Base-by-base conservation (phyloP, 805 yeast species). In the Saccharomycopsis sp. region DNA sequence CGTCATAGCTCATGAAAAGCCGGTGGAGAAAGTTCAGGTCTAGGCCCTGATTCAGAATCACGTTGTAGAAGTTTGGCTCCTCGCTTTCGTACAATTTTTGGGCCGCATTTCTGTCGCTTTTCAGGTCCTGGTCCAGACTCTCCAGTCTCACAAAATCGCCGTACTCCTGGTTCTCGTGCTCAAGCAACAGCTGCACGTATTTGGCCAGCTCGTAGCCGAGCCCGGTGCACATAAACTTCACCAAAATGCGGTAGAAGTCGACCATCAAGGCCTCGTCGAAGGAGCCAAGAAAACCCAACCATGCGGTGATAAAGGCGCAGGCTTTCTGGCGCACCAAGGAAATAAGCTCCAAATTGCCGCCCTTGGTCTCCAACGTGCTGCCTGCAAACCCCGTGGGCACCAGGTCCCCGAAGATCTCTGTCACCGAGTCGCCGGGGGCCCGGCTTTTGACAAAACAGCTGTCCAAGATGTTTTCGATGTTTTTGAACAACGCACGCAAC, bases 271-370 rank as follows among this genome's bases (percentile, higher is more conserved):
- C 40, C 20, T 34, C 20, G 20, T 54, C 44, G 34, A 57, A 51
- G 12, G 51, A 54, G 12, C 14, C 14, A 12, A 59, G 44, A 21
- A 59, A 56, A 29, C 34, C 54, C 23, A 59, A 51, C 59, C 59
- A 59, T 8, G 53, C 41, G 20, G 34, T 50, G 29, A 59, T 56
- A 41, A 56, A 59, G 15, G 34, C 18, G 12, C 41, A 34, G 2
- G 48, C 44, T 46, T 51, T 59, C 44, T 56, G 62, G 16, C 47
- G 50, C 14, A 59, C 40, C 23, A 59, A 54, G 8, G 41, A 40
- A 53, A 41, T 52, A 21, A 54, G 37, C 15, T 53, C 53, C 20
- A 41, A 21, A 16, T 53, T 40, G 37, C 29, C 41, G 5, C 52
- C 8, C 34, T 46, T 41, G 24, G 24, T 55, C 24, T 34, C 41